Base-by-base conservation (phyloP, 257 asterid genomes). In the Solanum virginianum region DNA sequence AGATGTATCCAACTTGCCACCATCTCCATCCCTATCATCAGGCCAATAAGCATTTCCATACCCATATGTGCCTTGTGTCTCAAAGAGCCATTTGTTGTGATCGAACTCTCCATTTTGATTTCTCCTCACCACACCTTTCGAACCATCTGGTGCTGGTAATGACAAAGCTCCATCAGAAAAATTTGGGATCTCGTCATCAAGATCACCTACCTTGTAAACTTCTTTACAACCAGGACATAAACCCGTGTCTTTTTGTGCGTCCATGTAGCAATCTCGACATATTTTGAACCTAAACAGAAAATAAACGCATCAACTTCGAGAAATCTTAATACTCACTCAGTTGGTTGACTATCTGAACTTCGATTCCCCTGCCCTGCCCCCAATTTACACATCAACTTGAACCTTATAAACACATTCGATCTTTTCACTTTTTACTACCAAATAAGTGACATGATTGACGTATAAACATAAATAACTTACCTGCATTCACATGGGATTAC, bases 21-120 rank as follows among this genome's bases (percentile, higher is more conserved):
- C 92, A 8, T 88, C 95, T n/a, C 92, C 97, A 54, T 86, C 89
- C 24, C 20, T 60, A n/a, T 91, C 96, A 4, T 92, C 96, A 10
- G 98, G 98, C 97, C 98, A 94, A 63, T 95, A 95, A 10, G 98
- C 98, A 41, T 91, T 95, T 1, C 98, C 98, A 51, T 92, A 92
- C 4, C 98, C 98, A 53, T 94, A 95, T 0, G 98, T 95, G 22
- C 98, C 98, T 63, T 92, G 97, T 5, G 98, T 91, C 89, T 95
- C 98, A 49, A 93, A 95, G 9, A 95, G 77, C 98, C 97, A 95
- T 80, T 92, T 95, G 18, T 95, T 94, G 87, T 94, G 97, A 80
- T 95, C 98, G 43, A 95, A 95, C 10, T 95, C 98, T 14, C 98
- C 98, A 8, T 87, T 91, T 85, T 95, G 98, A 80, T 93, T 94